A percentile compares a stretch with the other conserved stretches of the same genome.
These are phyloP conservation scores for Lentinula detonsa DNA, from an alignment of 768 basidiomycete genomes.

Conservation along the genomic window DNA sequence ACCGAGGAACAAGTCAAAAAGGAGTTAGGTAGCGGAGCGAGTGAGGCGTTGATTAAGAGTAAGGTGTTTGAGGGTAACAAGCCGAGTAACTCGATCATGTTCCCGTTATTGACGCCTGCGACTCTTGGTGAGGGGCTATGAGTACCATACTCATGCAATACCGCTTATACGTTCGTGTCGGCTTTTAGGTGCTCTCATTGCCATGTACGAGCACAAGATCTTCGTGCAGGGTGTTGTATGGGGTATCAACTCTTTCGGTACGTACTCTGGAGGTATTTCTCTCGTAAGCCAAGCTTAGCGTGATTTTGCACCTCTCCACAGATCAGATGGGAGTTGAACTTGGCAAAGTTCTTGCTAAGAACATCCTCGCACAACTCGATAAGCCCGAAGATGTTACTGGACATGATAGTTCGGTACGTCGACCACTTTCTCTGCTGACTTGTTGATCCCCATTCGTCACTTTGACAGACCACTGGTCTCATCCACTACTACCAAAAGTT, in stretches of 20 bases:
- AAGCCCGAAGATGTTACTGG: slow-evolving; percentile 72
- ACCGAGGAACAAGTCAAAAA: slow-evolving; percentile 78
- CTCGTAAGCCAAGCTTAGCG: not conserved
- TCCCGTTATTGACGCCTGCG: slow-evolving; percentile 87
- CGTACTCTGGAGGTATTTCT: slow-evolving; percentile 13
- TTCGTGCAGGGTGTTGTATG: slow-evolving; percentile 96
- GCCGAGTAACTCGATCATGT: slow-evolving; percentile 36
- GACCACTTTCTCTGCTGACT: slow-evolving; percentile 20
- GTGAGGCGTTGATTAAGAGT: slow-evolving; percentile 85
- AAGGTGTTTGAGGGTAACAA: slow-evolving; percentile 36
- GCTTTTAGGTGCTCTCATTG: slow-evolving; percentile 64
- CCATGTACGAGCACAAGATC: slow-evolving; percentile 97
- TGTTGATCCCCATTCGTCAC: not conserved
- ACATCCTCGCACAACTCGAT: slow-evolving; percentile 85
- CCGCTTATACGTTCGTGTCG: not conserved
- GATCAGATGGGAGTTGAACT: slow-evolving; percentile 99
- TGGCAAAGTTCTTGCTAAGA: slow-evolving; percentile 95
- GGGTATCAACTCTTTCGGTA: slow-evolving; percentile 98
- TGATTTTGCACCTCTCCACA: slow-evolving; percentile 19
- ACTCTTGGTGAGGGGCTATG: slow-evolving; percentile 60
- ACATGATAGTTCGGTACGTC: slow-evolving; percentile 78
- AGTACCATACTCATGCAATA: slow-evolving; percentile 9
- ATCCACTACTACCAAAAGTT: slow-evolving; percentile 96
- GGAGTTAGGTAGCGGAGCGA: slow-evolving; percentile 64
- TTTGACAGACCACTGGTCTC: slow-evolving; percentile 78